phyloP scores from a whole-genome alignment of 306 rosid genomes.

The Cajanus cajan region DNA sequence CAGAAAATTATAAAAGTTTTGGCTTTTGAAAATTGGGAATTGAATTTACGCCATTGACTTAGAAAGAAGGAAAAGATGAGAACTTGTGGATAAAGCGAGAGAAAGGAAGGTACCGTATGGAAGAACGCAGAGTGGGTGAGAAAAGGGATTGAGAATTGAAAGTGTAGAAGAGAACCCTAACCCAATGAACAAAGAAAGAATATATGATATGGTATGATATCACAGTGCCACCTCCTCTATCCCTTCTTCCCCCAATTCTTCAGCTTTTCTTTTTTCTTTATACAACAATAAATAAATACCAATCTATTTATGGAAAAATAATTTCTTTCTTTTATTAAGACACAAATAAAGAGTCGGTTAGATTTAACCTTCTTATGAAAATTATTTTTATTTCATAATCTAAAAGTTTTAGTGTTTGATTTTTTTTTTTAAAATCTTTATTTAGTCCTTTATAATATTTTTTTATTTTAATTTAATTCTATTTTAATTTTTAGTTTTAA shows the following conservation, averaged over 20 bases:
- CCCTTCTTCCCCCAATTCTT: neutral
- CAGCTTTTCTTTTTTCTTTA: neutral
- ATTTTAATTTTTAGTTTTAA: too few species aligned
- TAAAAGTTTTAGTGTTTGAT: too few species aligned
- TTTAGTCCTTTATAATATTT: too few species aligned
- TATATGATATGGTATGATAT: neutral
- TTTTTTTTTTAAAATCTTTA: too few species aligned
- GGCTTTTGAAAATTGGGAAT: neutral
- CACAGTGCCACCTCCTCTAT: neutral
- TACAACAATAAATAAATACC: too few species aligned
- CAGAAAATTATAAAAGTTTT: neutral
- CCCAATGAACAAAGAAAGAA: neutral
- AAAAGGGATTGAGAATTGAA: neutral
- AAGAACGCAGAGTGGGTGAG: neutral
- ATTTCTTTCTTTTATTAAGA: too few species aligned
- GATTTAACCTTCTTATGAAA: too few species aligned
- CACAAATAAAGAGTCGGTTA: too few species aligned
- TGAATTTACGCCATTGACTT: neutral
- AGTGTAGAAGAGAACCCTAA: slow-evolving; percentile 24
- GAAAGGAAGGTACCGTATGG: neutral
- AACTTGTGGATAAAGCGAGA: neutral
- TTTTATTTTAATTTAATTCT: too few species aligned
- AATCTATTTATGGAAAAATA: too few species aligned
- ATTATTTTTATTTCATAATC: too few species aligned
- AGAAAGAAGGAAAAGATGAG: neutral